A percentile compares a stretch with the other conserved stretches of the same genome.
These are phyloP conservation scores for Suhomyces tanzawaensis DNA, from an alignment of 805 yeast species.

Conservation along the genomic window DNA sequence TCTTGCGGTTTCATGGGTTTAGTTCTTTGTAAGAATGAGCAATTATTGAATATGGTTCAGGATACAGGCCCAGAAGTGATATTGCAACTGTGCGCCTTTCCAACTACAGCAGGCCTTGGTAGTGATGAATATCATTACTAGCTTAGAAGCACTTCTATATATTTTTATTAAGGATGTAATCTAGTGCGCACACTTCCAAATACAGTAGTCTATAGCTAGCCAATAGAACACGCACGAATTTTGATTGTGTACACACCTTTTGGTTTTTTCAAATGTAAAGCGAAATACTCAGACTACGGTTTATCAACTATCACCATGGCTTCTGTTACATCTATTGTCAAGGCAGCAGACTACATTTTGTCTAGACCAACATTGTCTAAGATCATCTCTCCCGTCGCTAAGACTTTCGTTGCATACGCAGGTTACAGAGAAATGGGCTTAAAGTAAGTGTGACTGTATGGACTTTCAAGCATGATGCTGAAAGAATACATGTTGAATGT, in stretches of 20 bases:
- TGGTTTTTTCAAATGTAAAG: not conserved
- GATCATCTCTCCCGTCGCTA: conserved; percentile 76
- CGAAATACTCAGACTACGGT: not conserved
- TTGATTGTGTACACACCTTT: conserved; percentile 11
- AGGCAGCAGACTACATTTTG: conserved; percentile 73
- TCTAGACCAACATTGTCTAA: conserved; percentile 76
- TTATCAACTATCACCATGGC: conserved; percentile 38
- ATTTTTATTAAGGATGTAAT: not conserved
- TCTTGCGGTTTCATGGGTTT: conserved; percentile 81
- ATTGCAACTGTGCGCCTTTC: conserved; percentile 66
- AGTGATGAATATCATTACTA: conserved; percentile 66
- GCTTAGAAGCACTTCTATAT: conserved; percentile 1
- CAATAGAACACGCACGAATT: conserved; percentile 25
- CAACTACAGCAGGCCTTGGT: conserved; percentile 53
- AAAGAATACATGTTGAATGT: no score
- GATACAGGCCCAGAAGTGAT: conserved; percentile 50
- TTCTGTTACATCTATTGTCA: conserved; percentile 66
- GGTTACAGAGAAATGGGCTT: conserved; percentile 97
- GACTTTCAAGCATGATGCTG: not conserved
- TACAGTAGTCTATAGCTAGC: conserved; percentile 24
- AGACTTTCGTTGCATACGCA: conserved; percentile 65
- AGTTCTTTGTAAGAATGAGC: conserved; percentile 68
- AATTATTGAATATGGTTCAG: conserved; percentile 46
- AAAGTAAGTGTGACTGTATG: conserved; percentile 37
- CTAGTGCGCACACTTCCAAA: conserved; percentile 14